Evolutionary conservation across 768 basidiomycete species (phyloP), one percentile per base, ranked within the genome.

Genomic region (Suillus americanus): DNA sequence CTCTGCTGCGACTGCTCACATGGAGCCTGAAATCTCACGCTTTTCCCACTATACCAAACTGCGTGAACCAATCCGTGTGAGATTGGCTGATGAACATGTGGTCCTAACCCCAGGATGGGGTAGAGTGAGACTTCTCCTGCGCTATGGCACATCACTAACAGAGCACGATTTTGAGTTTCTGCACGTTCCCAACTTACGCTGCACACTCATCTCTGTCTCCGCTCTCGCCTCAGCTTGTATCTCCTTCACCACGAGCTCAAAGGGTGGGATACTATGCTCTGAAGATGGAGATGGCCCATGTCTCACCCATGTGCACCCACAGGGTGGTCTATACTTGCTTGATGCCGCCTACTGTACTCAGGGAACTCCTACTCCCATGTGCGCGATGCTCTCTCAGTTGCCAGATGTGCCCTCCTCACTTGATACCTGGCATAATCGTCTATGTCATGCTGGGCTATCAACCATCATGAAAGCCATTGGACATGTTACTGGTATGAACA

Each of bases 251-350:
- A 30, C 30, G 2, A 10, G 18, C 3, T 53, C 51, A 2, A 2
- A 12, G 3, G 51, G 51, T 2, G 51, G 51, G 2, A 33, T 9
- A 0, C 30, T 53, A 2, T 28, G 30, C 2, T 6, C 51, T 1
- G 0, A 33, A 0, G 18, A 53, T 10, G 51, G 51, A 0, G 8
- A 7, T 4, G 30, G 51, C 0, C 28, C 18, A 0, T 53, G 8
- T 8, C 16, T 53, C 9, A 28, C 51, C 0, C 3, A 16, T 10
- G 51, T 53, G 3, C 30, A 53, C 16, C 51, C 5, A 0, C 30
- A 33, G 2, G 8, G 28, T 2, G 30, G 51, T 3, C 18, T 53
- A 0, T 53, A 53, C 18, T 0, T 53, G 18, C 28, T 53, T 0
- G 51, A 53, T 10, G 51, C 51, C 0, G 10, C 28, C 2, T 53